These are phyloP conservation scores for Canavalia ensiformis DNA, from an alignment of 306 rosid species.

Conservation along the genomic window DNA sequence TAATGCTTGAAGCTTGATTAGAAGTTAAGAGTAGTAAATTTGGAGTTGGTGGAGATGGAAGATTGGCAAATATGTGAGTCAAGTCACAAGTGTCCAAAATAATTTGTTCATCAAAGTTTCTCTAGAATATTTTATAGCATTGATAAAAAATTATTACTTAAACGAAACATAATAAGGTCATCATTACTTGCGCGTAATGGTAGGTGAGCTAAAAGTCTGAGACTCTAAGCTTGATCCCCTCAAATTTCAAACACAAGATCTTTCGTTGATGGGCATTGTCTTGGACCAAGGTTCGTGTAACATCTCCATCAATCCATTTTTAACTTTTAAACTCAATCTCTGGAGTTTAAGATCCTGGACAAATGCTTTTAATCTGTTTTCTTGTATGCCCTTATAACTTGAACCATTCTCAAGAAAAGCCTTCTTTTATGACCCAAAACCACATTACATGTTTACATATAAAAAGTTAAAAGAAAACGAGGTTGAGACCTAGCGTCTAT, in stretches of 20 bases:
- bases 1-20: constrained; percentile 21
- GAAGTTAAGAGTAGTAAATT: constrained; percentile 7
- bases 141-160: not conserved
- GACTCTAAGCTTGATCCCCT: constrained; percentile 8
- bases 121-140: not conserved
- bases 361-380: not conserved
- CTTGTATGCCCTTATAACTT: not conserved
- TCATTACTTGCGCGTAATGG: constrained; percentile 23
- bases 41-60: constrained; percentile 11
- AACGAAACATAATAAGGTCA: not conserved
- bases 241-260: constrained; percentile 24
- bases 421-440: not conserved
- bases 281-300: not conserved
- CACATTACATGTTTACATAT: not conserved
- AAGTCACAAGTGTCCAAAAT: not conserved
- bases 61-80: not conserved
- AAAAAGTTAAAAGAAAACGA: not conserved
- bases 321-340: not conserved
- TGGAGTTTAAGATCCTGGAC: not conserved
- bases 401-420: not conserved
- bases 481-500: not conserved
- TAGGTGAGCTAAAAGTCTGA: constrained; percentile 17
- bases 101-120: constrained; percentile 31
- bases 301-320: constrained; percentile 16
- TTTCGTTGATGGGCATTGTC: constrained; percentile 15